These are phyloP conservation scores for Nothophoma quercina DNA, from an alignment of 2,329 filamentous ascomycete genomes.

Conservation along the genomic window DNA sequence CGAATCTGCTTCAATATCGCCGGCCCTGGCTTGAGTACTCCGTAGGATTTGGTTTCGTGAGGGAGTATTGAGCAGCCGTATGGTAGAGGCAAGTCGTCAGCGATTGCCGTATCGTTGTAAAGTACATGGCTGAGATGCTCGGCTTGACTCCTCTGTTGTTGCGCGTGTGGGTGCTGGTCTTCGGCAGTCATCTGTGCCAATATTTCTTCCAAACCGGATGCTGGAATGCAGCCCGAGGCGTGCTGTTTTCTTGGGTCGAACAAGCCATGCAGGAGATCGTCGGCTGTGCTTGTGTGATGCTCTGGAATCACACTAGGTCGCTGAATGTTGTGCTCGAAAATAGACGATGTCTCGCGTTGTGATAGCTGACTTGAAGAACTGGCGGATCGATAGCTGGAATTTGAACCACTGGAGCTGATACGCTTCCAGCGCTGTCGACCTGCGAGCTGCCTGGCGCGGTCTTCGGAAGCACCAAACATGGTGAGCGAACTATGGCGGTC, in stretches of 20 bases:
- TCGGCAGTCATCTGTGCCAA: constrained; percentile 6
- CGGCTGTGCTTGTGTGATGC: not conserved
- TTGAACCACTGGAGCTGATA: constrained; percentile 30
- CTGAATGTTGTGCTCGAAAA: constrained; percentile 11
- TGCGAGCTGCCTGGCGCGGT: constrained; percentile 47
- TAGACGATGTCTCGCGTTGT: constrained; percentile 10
- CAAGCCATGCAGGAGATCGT: not conserved
- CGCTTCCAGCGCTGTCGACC: constrained; percentile 39
- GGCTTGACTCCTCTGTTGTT: constrained; percentile 31
- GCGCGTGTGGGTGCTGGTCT: not conserved
- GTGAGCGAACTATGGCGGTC: constrained; percentile 2
- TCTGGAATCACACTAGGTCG: constrained; percentile 1
- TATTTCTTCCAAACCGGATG: constrained; percentile 9
- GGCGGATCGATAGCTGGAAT: constrained; percentile 23
- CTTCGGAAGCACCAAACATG: constrained; percentile 47
- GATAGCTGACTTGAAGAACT: constrained; percentile 23
- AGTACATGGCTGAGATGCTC: constrained; percentile 38
- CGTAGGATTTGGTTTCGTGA: constrained; percentile 10
- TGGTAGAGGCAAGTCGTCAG: not conserved
- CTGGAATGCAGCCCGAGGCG: not conserved
- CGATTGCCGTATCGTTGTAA: constrained; percentile 22
- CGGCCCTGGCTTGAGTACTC: constrained; percentile 15
- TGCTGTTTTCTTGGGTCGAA: too few species aligned
- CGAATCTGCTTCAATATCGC: constrained; percentile 15
- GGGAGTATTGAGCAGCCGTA: constrained; percentile 7